Evolutionary conservation across 192 early-diverging fungal genomes (phyloP).

Genomic region (Coemansia sp.): DNA sequence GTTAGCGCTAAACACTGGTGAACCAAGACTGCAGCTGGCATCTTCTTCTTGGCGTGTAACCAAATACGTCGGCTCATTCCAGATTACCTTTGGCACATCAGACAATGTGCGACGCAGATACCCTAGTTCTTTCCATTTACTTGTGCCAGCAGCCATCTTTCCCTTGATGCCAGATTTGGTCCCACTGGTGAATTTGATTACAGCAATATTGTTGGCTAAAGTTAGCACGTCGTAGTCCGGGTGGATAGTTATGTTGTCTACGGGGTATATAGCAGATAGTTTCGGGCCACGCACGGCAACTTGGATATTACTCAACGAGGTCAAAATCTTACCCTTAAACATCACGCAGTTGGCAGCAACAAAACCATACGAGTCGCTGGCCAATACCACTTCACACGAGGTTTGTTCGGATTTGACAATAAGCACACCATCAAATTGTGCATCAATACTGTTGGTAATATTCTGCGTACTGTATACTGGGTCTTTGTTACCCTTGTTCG

Average conservation of each 20-base stretch:
- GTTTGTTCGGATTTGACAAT: conserved; percentile 32
- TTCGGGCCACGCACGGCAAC: conserved; percentile 27
- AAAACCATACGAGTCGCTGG: conserved; percentile 25
- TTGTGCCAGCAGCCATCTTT: conserved; percentile 4
- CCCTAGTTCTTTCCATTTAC: conserved; percentile 18
- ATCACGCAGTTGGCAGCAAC: conserved; percentile 36
- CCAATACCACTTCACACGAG: conserved; percentile 25
- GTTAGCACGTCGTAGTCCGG: conserved; percentile 25
- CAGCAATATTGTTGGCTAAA: conserved; percentile 47
- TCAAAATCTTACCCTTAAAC: conserved; percentile 6
- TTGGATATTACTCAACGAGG: conserved; percentile 3
- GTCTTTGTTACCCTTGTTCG: background rate
- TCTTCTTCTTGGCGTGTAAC: conserved; percentile 14
- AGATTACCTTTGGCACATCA: conserved; percentile 8
- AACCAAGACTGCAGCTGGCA: conserved; percentile 15
- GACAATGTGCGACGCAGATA: conserved; percentile 28
- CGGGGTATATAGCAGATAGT: conserved; percentile 7
- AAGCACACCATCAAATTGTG: conserved; percentile 32
- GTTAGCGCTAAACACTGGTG: conserved; percentile 43
- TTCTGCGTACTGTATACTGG: background rate
- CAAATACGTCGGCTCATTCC: conserved; percentile 19
- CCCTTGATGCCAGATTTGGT: background rate
- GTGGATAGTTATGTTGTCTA: conserved; percentile 21
- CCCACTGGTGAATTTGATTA: conserved; percentile 22
- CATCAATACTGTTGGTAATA: background rate